Evolutionary conservation across 169 alveolate genomes (phyloP).

Genomic region (Neospora caninum): DNA sequence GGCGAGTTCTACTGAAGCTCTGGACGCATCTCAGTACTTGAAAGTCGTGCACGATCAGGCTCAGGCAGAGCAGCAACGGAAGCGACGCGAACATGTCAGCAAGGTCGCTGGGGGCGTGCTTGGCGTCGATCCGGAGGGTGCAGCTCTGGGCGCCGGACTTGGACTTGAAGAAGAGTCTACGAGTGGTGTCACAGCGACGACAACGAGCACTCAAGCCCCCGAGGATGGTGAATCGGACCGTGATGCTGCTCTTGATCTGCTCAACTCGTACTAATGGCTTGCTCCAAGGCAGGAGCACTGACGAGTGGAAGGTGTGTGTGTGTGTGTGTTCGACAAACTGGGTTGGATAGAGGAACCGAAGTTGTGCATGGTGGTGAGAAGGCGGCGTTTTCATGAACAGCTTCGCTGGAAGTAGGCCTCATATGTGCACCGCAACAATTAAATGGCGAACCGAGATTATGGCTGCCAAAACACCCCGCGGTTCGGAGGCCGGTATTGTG

Average conservation of each 20-base stretch:
- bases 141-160: not conserved
- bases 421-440: too few relatives aligned
- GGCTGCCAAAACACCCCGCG: too few relatives aligned
- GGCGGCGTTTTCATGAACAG: too few relatives aligned
- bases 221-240: not conserved
- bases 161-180: not conserved
- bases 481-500: too few relatives aligned
- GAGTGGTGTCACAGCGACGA: not conserved
- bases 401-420: too few relatives aligned
- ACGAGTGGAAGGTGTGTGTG: too few relatives aligned
- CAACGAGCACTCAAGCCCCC: not conserved
- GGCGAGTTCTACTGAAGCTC: not conserved
- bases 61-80: not conserved
- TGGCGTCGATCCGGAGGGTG: not conserved
- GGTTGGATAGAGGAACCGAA: too few relatives aligned
- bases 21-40: slow-evolving; percentile 8
- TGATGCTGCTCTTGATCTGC: slow-evolving; percentile 4
- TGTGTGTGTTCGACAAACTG: too few relatives aligned
- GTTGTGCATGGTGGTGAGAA: too few relatives aligned
- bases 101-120: not conserved
- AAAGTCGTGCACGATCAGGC: not conserved
- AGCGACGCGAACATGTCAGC: not conserved
- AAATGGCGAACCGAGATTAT: too few relatives aligned
- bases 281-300: too few relatives aligned
- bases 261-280: not conserved